Conservation (phyloP, 805 yeast genomes). For the Cyberlindnera maritima region DNA sequence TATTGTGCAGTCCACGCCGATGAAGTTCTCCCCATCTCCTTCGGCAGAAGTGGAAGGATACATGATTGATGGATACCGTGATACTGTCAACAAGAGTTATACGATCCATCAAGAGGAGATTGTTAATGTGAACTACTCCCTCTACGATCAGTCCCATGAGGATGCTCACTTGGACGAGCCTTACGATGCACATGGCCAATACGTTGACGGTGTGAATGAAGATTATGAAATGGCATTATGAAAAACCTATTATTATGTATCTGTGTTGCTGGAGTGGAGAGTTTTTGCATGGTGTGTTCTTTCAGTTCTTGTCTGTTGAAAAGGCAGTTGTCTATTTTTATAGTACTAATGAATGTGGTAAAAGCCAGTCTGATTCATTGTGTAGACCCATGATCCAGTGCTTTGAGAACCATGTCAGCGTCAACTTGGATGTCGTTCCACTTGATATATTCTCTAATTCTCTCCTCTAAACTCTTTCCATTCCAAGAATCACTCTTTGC, state of each 20-base stretch:
- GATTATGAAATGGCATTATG: conserved; percentile 24
- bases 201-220: conserved; percentile 13
- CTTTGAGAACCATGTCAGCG: not conserved
- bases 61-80: conserved; percentile 28
- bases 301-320: not conserved
- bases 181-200: not conserved
- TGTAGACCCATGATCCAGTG: not conserved
- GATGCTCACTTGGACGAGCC: conserved; percentile 21
- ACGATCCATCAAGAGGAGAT: conserved; percentile 25
- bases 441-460: conserved; percentile 42
- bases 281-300: not conserved
- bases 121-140: conserved; percentile 24
- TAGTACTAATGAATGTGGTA: too few relatives aligned
- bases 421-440: conserved; percentile 18
- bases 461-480: conserved; percentile 41
- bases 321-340: too few relatives aligned
- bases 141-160: conserved; percentile 25
- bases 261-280: not conserved
- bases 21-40: conserved; percentile 20
- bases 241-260: not conserved
- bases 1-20: not conserved
- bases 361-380: not conserved
- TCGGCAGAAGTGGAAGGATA: conserved; percentile 25
- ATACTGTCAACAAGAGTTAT: conserved; percentile 23
- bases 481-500: conserved; percentile 54